Base-by-base conservation (phyloP, 345 rosid genomes). In the Heritiera littoralis region DNA sequence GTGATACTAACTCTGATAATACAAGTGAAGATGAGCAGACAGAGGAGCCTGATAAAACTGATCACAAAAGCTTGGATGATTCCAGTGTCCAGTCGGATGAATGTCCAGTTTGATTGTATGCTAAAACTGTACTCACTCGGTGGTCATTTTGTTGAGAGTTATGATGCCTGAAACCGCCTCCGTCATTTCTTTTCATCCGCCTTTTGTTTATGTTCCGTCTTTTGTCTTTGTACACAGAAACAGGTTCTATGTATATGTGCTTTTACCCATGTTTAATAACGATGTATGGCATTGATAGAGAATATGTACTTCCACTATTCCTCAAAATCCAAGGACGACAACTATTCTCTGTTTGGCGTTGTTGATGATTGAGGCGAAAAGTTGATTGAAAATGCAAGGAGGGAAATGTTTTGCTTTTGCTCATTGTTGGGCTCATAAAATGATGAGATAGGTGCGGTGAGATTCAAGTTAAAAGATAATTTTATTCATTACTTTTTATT, bases 41-140 rank as follows among this genome's bases (percentile, higher is more conserved):
- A 45, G 83, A 12, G 13, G 76, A 63, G 32, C 15, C 56, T 5
- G 28, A 46, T 18, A 75, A 79, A 45, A 61, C 28, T 15, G 78
- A 85, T 49, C 72, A 28, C 78, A 77, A 82, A 75, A 72, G 49
- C 66, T 35, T 45, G 23, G 83, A 82, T 73, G 74, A 60, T 68
- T 49, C 84, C n/a, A 65, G 72, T 12, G 83, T 59, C 72, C 81
- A 75, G 9, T n/a, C 56, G 9, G 70, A 30, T 68, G 87, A 65
- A 79, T 81, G 55, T 65, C 80, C 76, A 8, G 90, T 80, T n/a
- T 87, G 70, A 87, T 67, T 46, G 18, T 30, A 49, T 17, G 20
- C 17, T 80, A 41, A 52, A 35, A n/a, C 23, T 48, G 71, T 76
- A 54, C 45, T 61, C 38, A 35, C 38, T 2, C 38, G 23, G 15